Percentiles rank a stretch among this genome's conserved stretches.
phyloP scores from a whole-genome alignment of 176 grass and related monocot genomes.

The Cenchrus purpureus region DNA sequence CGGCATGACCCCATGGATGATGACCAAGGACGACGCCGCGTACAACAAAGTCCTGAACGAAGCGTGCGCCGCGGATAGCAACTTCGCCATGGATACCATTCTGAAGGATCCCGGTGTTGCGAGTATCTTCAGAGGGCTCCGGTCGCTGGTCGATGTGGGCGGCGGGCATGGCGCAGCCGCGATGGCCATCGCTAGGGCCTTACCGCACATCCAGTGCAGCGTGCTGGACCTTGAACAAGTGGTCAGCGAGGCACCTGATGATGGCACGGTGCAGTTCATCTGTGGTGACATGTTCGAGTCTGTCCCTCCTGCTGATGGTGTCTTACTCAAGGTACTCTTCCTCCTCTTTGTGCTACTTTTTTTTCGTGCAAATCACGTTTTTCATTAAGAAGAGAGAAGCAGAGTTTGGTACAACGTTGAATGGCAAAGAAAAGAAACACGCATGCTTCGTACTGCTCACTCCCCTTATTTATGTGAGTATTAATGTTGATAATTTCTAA shows the following conservation, averaged over 20 bases:
- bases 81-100: constrained; percentile 25
- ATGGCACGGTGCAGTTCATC: constrained; percentile 36
- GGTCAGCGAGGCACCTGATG: not conserved
- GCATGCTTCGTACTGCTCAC: too few species aligned
- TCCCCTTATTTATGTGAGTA: too few species aligned
- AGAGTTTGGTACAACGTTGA: too few species aligned
- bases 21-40: not conserved
- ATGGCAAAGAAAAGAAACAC: too few species aligned
- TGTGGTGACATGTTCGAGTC: constrained; percentile 9
- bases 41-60: not conserved
- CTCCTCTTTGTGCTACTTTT: not conserved
- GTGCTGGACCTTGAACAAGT: constrained; percentile 26
- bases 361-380: too few species aligned
- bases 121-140: constrained; percentile 13
- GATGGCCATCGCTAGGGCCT: constrained; percentile 33
- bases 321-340: not conserved
- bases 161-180: constrained; percentile 21
- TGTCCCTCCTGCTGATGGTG: not conserved
- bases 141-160: constrained; percentile 40
- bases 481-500: not conserved
- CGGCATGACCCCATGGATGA: not conserved
- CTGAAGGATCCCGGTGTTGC: not conserved
- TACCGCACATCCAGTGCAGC: constrained; percentile 35
- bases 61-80: not conserved
- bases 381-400: too few species aligned